A percentile compares a stretch with the other conserved stretches of the same genome.
phyloP scores from a whole-genome alignment of 2,329 filamentous ascomycete genomes.

The Talaromyces piceae region DNA sequence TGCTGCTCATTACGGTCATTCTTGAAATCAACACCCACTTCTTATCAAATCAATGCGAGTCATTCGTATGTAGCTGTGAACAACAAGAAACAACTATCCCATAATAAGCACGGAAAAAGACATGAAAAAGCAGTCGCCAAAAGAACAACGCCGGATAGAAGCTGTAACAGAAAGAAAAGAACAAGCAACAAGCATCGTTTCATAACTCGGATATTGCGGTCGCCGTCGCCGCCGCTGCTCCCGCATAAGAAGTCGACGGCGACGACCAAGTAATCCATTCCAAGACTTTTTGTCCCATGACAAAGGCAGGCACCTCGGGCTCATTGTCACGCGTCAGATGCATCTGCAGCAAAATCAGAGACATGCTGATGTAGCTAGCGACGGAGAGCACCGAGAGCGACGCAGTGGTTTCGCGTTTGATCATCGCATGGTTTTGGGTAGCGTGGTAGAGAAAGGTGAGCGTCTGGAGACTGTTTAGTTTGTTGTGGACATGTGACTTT shows the following conservation, averaged over 20 bases:
- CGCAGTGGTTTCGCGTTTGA: conserved; percentile 69
- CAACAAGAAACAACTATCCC: not conserved
- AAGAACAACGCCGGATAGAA: too few relatives aligned
- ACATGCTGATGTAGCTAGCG: conserved; percentile 69
- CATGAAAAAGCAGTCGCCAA: too few relatives aligned
- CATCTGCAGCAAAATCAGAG: conserved; percentile 58
- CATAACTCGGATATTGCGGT: conserved; percentile 6
- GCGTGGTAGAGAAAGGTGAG: conserved; percentile 69
- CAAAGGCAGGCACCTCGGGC: conserved; percentile 51
- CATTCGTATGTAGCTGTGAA: not conserved
- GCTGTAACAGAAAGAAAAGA: too few relatives aligned
- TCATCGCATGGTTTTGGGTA: conserved; percentile 70
- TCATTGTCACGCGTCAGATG: conserved; percentile 57
- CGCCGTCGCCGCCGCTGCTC: conserved; percentile 12
- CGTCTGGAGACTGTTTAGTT: conserved; percentile 40
- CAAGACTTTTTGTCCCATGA: conserved; percentile 39
- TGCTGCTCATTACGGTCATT: conserved; percentile 1
- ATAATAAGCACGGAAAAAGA: not conserved
- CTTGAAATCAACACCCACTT: not conserved
- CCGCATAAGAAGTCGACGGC: not conserved
- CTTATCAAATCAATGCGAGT: not conserved
- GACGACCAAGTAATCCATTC: conserved; percentile 27
- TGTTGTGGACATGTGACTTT: not conserved
- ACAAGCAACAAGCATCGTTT: not conserved
- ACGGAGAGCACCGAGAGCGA: conserved; percentile 72